Conservation (phyloP, 2,329 filamentous ascomycete species). For the Claviceps sp. region DNA sequence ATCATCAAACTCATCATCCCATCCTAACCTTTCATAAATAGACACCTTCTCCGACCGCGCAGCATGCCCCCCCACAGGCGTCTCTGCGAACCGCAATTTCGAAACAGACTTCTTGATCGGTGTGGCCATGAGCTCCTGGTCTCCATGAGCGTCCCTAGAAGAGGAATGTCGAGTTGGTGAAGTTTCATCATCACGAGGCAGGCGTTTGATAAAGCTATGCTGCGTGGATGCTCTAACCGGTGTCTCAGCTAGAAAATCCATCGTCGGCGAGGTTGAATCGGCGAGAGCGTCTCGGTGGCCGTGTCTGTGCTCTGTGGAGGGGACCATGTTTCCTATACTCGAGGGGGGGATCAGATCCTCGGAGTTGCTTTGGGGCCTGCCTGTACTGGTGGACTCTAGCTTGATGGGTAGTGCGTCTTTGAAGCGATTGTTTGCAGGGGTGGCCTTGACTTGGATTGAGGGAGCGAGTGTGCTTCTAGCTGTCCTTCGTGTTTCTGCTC, state of each 20-base stretch:
- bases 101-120: constrained; percentile 23
- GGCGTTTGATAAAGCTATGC: constrained; percentile 17
- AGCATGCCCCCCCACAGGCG: constrained; percentile 8
- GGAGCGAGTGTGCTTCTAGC: constrained; percentile 23
- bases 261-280: constrained; percentile 16
- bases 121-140: constrained; percentile 22
- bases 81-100: constrained; percentile 7
- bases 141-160: constrained; percentile 9
- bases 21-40: constrained; percentile 42
- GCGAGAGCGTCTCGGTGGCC: constrained; percentile 18
- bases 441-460: constrained; percentile 41
- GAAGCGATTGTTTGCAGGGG: constrained; percentile 41
- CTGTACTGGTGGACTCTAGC: constrained; percentile 10
- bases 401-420: constrained; percentile 31
- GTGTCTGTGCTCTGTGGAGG: constrained; percentile 26
- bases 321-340: constrained; percentile 24
- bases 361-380: constrained; percentile 11
- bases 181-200: constrained; percentile 8
- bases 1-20: constrained; percentile 44
- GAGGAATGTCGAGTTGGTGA: constrained; percentile 8
- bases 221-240: constrained; percentile 14
- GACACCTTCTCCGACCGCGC: constrained; percentile 21
- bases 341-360: constrained; percentile 24
- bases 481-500: constrained; percentile 39
- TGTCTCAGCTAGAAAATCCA: constrained; percentile 18